phyloP scores from a whole-genome alignment of 2,329 filamentous ascomycete species.

The Bipolaris victoriae region DNA sequence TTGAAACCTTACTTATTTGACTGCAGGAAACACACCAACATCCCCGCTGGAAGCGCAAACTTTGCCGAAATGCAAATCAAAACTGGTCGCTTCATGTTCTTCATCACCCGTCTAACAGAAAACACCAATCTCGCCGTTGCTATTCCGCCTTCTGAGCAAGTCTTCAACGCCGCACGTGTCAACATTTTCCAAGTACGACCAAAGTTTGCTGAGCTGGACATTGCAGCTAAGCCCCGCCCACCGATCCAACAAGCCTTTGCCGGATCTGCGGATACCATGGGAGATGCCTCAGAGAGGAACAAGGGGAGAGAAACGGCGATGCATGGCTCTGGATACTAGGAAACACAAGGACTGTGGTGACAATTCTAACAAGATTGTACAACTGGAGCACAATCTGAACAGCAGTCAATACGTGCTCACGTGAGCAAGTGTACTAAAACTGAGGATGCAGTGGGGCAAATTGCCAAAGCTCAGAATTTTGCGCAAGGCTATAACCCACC shows the following conservation, averaged over 20 bases:
- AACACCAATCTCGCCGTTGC: slow-evolving; percentile 97
- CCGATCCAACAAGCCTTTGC: slow-evolving; percentile 48
- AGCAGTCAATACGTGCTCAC: neutral
- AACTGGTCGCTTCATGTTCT: slow-evolving; percentile 83
- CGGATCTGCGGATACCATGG: slow-evolving; percentile 37
- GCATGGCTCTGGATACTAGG: slow-evolving; percentile 12
- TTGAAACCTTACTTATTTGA: neutral
- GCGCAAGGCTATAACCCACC: neutral
- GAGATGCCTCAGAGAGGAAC: slow-evolving; percentile 23
- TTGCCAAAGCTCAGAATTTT: neutral
- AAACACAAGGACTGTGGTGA: neutral
- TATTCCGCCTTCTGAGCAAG: slow-evolving; percentile 86
- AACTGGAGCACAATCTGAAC: neutral
- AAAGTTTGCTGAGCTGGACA: slow-evolving; percentile 73
- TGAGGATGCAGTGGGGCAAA: neutral
- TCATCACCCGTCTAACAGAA: slow-evolving; percentile 93
- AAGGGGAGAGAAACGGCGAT: slow-evolving; percentile 28
- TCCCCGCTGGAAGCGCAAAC: slow-evolving; percentile 80
- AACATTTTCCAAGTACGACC: slow-evolving; percentile 88
- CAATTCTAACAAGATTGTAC: neutral
- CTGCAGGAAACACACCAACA: slow-evolving; percentile 75
- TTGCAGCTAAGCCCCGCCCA: slow-evolving; percentile 48
- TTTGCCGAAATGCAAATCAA: slow-evolving; percentile 84
- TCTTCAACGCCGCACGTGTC: slow-evolving; percentile 87
- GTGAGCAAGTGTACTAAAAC: neutral